These are phyloP conservation scores for Pugionium cornutum DNA, from an alignment of 345 rosid genomes.

Conservation along the genomic window DNA sequence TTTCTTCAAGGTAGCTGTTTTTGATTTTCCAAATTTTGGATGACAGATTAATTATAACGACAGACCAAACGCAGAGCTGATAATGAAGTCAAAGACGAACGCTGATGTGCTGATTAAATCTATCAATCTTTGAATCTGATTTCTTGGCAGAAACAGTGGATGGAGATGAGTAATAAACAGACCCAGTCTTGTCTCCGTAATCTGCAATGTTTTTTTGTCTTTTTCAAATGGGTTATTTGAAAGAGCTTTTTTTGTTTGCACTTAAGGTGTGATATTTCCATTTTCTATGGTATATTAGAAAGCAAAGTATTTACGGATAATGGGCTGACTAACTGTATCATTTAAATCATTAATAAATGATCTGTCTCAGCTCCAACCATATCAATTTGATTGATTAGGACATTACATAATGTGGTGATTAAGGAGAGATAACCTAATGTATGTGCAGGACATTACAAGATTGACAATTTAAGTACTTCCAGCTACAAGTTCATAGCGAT, in stretches of 20 bases:
- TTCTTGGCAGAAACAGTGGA: conserved; percentile 4
- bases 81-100: conserved; percentile 66
- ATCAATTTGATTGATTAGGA: neutral
- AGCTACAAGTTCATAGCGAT: no score
- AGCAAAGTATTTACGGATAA: neutral
- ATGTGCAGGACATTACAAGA: no score
- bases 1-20: neutral
- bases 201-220: neutral
- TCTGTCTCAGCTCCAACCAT: neutral
- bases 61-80: conserved; percentile 80
- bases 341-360: no score
- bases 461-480: no score
- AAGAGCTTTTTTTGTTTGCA: neutral
- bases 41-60: conserved; percentile 82
- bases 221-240: neutral
- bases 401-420: no score
- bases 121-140: conserved; percentile 39
- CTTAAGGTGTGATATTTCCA: no score
- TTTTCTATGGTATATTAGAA: no score
- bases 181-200: neutral
- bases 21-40: neutral
- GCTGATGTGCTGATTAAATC: conserved; percentile 71
- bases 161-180: neutral
- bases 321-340: neutral
- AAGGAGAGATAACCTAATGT: no score